Evolutionary conservation across 768 basidiomycete species (phyloP).

Genomic region (Suillus decipiens): DNA sequence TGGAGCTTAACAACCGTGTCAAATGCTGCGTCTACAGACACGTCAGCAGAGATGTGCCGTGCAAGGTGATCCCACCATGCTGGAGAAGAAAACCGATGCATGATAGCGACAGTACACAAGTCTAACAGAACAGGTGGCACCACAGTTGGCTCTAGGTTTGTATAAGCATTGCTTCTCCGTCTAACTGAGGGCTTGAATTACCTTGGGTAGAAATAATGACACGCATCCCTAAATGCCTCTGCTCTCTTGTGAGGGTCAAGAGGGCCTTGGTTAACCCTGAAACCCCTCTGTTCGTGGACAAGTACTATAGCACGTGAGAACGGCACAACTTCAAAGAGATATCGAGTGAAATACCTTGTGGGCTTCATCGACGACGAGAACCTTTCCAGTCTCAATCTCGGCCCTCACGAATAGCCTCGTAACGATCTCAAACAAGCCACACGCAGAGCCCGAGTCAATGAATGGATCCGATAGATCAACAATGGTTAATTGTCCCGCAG

Average conservation of each 20-base stretch:
- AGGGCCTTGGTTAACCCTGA: slow-evolving; percentile 54
- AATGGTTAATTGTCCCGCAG: slow-evolving; percentile 55
- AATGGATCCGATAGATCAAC: slow-evolving; percentile 67
- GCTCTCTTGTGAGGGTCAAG: slow-evolving; percentile 55
- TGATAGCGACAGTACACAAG: slow-evolving; percentile 54
- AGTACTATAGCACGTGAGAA: slow-evolving; percentile 32
- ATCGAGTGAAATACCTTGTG: slow-evolving; percentile 48
- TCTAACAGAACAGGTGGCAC: slow-evolving; percentile 60
- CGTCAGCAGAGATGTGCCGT: slow-evolving; percentile 59
- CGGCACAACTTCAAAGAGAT: not conserved
- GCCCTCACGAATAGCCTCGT: slow-evolving; percentile 57
- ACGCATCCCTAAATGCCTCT: slow-evolving; percentile 63
- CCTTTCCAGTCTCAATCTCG: slow-evolving; percentile 53
- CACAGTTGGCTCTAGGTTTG: slow-evolving; percentile 55
- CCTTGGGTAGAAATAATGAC: slow-evolving; percentile 70
- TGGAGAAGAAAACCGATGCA: slow-evolving; percentile 67
- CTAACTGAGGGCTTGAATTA: slow-evolving; percentile 18
- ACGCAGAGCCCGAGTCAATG: slow-evolving; percentile 57
- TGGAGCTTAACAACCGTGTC: slow-evolving; percentile 57
- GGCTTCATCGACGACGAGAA: slow-evolving; percentile 65
- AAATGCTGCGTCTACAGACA: slow-evolving; percentile 52
- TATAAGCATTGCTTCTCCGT: not conserved
- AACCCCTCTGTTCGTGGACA: slow-evolving; percentile 41
- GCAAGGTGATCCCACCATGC: slow-evolving; percentile 64
- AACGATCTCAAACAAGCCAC: slow-evolving; percentile 62